Conservation (phyloP, 2,329 filamentous ascomycete species). For the Polytolypa hystricis region DNA sequence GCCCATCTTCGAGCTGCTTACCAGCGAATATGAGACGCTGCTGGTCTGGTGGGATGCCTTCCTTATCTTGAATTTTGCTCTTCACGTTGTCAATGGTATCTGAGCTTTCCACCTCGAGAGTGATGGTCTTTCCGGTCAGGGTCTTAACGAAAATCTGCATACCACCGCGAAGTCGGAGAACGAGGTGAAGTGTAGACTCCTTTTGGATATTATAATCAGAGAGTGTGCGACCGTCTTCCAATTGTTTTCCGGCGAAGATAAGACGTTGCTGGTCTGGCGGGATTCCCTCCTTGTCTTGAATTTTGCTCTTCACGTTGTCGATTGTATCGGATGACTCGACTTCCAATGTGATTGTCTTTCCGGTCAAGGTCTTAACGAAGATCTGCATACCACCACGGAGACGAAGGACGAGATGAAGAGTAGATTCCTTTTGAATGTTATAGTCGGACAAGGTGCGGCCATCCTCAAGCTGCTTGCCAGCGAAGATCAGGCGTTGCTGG, state of each 20-base stretch:
- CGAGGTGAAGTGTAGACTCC: constrained; percentile 70
- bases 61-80: constrained; percentile 69
- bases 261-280: constrained; percentile 89
- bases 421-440: constrained; percentile 92
- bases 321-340: constrained; percentile 85
- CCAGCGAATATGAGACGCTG: constrained; percentile 59
- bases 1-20: constrained; percentile 48
- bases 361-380: constrained; percentile 50
- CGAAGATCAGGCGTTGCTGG: constrained; percentile 92
- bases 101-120: constrained; percentile 54
- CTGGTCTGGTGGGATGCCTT: constrained; percentile 60
- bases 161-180: constrained; percentile 70
- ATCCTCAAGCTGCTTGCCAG: constrained; percentile 92
- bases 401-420: constrained; percentile 74
- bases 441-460: constrained; percentile 83
- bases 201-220: constrained; percentile 97
- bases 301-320: constrained; percentile 91
- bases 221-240: constrained; percentile 83
- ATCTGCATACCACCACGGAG: constrained; percentile 68
- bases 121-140: constrained; percentile 61
- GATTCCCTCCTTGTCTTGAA: constrained; percentile 71
- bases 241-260: constrained; percentile 87
- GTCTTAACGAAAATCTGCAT: constrained; percentile 82
- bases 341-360: constrained; percentile 89
- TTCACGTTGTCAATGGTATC: constrained; percentile 63